A percentile compares a stretch with the other conserved stretches of the same genome.
These are phyloP conservation scores for Aspergillus persii DNA, from an alignment of 2,329 filamentous ascomycete genomes.

Conservation along the genomic window DNA sequence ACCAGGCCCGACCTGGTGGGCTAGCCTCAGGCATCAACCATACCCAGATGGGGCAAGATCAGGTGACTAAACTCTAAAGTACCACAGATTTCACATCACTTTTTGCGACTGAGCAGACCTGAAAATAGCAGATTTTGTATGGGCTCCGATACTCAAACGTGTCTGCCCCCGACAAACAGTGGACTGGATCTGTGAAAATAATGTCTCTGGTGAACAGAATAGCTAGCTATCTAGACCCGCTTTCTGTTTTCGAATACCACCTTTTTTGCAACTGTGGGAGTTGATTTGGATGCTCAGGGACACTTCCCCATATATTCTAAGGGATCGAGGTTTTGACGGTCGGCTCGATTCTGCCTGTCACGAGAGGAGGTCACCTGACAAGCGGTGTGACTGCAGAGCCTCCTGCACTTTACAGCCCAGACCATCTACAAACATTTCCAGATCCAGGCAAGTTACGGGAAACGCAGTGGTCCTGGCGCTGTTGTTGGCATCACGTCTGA, in stretches of 20 bases:
- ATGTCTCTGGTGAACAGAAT: not conserved
- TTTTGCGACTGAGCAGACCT: not conserved
- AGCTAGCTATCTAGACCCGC: not conserved
- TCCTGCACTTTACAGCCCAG: no score
- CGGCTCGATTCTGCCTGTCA: no score
- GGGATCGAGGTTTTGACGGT: not conserved
- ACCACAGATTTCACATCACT: not conserved
- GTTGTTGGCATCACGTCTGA: no score
- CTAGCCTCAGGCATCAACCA: not conserved
- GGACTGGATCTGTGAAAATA: not conserved
- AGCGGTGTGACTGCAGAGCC: no score
- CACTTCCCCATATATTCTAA: not conserved
- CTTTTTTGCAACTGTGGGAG: not conserved
- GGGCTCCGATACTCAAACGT: not conserved
- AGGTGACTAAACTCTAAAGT: not conserved
- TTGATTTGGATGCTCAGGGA: not conserved
- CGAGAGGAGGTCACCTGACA: no score
- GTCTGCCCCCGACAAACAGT: not conserved
- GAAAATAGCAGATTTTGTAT: not conserved
- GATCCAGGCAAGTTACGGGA: no score
- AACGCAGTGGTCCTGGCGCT: no score
- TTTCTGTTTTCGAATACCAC: not conserved
- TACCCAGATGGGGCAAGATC: not conserved
- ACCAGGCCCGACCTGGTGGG: no score
- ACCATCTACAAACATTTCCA: no score